Conservation (phyloP, 2,329 filamentous ascomycete species). For the Orbilia brochopaga region DNA sequence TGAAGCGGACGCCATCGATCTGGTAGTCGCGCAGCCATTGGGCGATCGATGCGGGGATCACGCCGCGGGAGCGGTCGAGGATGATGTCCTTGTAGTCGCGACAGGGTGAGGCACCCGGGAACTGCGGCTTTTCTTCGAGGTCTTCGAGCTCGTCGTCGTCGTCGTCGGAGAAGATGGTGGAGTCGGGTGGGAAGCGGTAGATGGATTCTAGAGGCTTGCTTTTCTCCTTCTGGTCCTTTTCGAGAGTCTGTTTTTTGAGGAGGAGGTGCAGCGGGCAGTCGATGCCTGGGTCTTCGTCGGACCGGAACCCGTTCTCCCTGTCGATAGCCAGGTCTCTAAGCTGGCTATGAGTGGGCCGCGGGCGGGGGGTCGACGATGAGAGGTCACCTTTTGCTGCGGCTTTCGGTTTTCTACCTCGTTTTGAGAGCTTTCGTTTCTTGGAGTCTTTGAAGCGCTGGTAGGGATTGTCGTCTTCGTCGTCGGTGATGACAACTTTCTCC, state of each 20-base stretch:
- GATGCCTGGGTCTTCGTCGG: slow-evolving; percentile 55
- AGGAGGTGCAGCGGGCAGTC: slow-evolving; percentile 51
- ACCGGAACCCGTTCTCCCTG: slow-evolving; percentile 54
- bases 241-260: slow-evolving; percentile 34
- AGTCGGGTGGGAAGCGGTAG: slow-evolving; percentile 55
- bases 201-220: slow-evolving; percentile 48
- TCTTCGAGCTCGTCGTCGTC: slow-evolving; percentile 61
- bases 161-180: slow-evolving; percentile 60
- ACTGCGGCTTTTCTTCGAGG: slow-evolving; percentile 64
- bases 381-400: slow-evolving; percentile 48
- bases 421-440: slow-evolving; percentile 61
- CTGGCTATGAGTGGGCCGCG: slow-evolving; percentile 42
- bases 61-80: slow-evolving; percentile 74
- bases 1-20: slow-evolving; percentile 79
- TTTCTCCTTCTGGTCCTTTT: slow-evolving; percentile 40
- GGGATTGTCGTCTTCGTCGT: slow-evolving; percentile 66
- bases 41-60: slow-evolving; percentile 86
- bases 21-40: slow-evolving; percentile 94
- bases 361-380: slow-evolving; percentile 7
- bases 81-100: slow-evolving; percentile 76
- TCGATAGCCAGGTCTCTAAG: slow-evolving; percentile 53
- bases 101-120: slow-evolving; percentile 76
- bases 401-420: slow-evolving; percentile 53
- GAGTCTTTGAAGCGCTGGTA: slow-evolving; percentile 65
- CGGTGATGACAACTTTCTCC: slow-evolving; percentile 54